These are phyloP conservation scores for Gleditsia sinensis DNA, from an alignment of 306 rosid species.

Conservation along the genomic window DNA sequence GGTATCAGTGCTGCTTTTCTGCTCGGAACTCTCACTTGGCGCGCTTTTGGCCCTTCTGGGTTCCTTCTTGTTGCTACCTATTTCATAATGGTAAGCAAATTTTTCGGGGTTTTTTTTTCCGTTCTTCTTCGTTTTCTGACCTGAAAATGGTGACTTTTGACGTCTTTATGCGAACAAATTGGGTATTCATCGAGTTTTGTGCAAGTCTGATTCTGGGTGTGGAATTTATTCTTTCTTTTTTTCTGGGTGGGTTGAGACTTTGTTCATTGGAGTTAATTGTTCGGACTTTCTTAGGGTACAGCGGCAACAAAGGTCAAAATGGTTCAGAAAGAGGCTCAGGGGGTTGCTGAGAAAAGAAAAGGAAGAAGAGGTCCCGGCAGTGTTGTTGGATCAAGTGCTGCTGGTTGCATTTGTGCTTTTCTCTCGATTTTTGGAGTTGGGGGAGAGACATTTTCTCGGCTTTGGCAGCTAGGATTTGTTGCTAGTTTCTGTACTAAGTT, in stretches of 20 bases:
- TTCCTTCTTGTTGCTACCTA: conserved; percentile 81
- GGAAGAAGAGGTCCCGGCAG: conserved; percentile 98
- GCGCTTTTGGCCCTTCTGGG: conserved; percentile 75
- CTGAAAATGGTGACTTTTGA: neutral
- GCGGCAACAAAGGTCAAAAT: conserved; percentile 90
- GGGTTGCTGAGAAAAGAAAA: conserved; percentile 90
- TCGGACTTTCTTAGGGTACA: conserved; percentile 65
- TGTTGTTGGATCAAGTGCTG: conserved; percentile 96
- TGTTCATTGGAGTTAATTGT: conserved; percentile 42
- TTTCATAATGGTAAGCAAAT: conserved; percentile 43
- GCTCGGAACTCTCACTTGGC: conserved; percentile 98
- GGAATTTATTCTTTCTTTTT: neutral
- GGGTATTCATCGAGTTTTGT: neutral
- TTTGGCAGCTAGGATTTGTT: conserved; percentile 92
- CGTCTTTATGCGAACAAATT: neutral
- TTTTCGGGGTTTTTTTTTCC: neutral
- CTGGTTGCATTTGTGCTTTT: conserved; percentile 85
- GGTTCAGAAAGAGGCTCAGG: conserved; percentile 90
- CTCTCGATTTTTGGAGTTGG: conserved; percentile 69
- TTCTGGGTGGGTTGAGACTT: conserved; percentile 21
- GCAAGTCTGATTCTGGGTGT: neutral
- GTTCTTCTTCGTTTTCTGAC: neutral
- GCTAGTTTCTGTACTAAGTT: conserved; percentile 97
- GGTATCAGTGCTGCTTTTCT: conserved; percentile 90
- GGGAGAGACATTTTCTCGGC: conserved; percentile 60